Percentiles rank a stretch among this genome's conserved stretches.
These are phyloP conservation scores for Penicillium desertorum DNA, from an alignment of 495 filamentous ascomycete genomes.

Conservation along the genomic window DNA sequence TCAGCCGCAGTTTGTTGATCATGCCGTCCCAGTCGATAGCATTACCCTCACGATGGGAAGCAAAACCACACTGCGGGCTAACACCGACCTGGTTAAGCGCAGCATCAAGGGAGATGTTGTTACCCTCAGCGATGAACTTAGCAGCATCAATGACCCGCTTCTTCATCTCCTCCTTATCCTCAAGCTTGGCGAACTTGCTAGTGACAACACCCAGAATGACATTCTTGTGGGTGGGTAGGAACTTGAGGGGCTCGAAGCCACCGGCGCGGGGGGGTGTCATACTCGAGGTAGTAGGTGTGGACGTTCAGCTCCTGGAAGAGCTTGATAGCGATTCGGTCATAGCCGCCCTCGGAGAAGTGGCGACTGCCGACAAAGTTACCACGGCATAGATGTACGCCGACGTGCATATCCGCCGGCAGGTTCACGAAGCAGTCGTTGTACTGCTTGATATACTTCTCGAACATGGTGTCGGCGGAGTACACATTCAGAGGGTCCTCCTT, in stretches of 20 bases:
- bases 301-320: slow-evolving; percentile 75
- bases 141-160: slow-evolving; percentile 65
- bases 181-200: slow-evolving; percentile 69
- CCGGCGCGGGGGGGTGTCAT: slow-evolving; percentile 74
- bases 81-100: slow-evolving; percentile 67
- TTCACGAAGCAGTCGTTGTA: slow-evolving; percentile 72
- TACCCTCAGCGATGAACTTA: slow-evolving; percentile 68
- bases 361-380: slow-evolving; percentile 76
- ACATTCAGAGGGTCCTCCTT: slow-evolving; percentile 54
- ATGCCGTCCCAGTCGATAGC: slow-evolving; percentile 63
- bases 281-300: slow-evolving; percentile 81
- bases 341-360: slow-evolving; percentile 80
- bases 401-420: slow-evolving; percentile 65
- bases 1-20: slow-evolving; percentile 66
- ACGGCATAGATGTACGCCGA: slow-evolving; percentile 76
- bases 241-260: slow-evolving; percentile 74
- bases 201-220: slow-evolving; percentile 76
- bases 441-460: slow-evolving; percentile 71
- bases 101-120: slow-evolving; percentile 59
- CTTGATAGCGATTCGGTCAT: slow-evolving; percentile 76
- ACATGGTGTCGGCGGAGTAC: slow-evolving; percentile 61
- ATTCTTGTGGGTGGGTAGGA: slow-evolving; percentile 69
- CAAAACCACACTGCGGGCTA: slow-evolving; percentile 81
- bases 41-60: slow-evolving; percentile 68
- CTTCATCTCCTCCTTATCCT: slow-evolving; percentile 74